Evolutionary conservation across 306 rosid genomes (phyloP).

Genomic region (Styphnolobium japonicum): DNA sequence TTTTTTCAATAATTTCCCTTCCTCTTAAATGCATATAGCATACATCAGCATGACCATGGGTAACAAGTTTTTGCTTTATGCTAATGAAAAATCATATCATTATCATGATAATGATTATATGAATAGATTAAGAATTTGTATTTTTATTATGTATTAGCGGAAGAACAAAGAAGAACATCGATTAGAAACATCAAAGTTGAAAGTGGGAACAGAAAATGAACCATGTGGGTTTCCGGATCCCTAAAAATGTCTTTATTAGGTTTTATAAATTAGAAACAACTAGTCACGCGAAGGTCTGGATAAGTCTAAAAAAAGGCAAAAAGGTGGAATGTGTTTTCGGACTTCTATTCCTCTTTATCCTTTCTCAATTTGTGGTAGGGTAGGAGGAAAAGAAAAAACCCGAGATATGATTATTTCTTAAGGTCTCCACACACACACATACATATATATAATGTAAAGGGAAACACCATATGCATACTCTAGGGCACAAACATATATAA

Average conservation of each 20-base stretch:
- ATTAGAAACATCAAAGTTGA: slow-evolving; percentile 19
- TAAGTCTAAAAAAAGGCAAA: slow-evolving; percentile 29
- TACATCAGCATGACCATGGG: slow-evolving; percentile 53
- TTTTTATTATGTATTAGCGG: slow-evolving; percentile 7
- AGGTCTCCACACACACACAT: background rate
- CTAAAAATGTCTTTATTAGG: slow-evolving; percentile 36
- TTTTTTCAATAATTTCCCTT: background rate
- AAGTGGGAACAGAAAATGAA: slow-evolving; percentile 36
- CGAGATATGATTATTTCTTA: background rate
- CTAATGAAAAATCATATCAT: background rate
- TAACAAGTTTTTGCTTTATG: slow-evolving; percentile 11
- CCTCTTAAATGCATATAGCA: background rate
- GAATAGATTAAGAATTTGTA: background rate
- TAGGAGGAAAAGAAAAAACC: background rate
- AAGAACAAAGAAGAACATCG: slow-evolving; percentile 12
- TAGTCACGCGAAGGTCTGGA: slow-evolving; percentile 32
- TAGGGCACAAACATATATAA: too few species aligned
- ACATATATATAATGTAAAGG: too few species aligned
- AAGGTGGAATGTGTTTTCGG: slow-evolving; percentile 7
- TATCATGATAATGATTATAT: background rate
- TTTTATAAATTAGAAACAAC: slow-evolving; percentile 18
- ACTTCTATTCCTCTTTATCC: slow-evolving; percentile 13
- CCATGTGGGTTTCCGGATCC: slow-evolving; percentile 31
- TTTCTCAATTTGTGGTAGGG: slow-evolving; percentile 17
- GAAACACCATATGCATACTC: too few species aligned